Evolutionary conservation across 495 filamentous ascomycete species (phyloP), one percentile per base, ranked within the genome.

Genomic region (Delitschia confertaspora): DNA sequence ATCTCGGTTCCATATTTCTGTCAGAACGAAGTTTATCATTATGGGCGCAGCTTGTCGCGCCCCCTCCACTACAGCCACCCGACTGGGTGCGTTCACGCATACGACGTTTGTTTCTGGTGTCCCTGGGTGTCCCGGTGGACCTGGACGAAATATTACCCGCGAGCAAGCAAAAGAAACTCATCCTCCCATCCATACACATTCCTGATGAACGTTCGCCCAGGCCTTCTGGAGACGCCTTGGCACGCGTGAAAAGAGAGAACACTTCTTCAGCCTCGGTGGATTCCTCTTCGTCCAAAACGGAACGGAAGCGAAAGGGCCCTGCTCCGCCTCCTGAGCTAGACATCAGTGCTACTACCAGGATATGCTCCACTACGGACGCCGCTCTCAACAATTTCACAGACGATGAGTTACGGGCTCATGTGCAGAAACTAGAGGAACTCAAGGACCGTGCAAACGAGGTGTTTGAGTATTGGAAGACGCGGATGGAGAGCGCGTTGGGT

Each of bases 81-180:
- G 89, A 99, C 64, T 99, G 91, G 91, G 87, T 94, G 47, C 86
- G 93, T 43, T 94, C 85, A 35, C 87, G 89, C 38, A 96, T 95
- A 57, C 84, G 91, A 39, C 83, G 91, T 7, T 76, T 96, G 27
- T 99, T 99, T 64, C 77, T 99, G 24, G 91, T 99, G 27, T 93
- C 85, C 8, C 74, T 99, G 3, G 91, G 91, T 11, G 91, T 99
- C 1, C 91, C 91, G 4, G 82, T 99, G 34, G 91, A 99, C 53
- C 72, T 99, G 2, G 91, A 99, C 62, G 91, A 96, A 66, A 95
- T 96, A 47, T 74, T 96, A 14, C 91, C 91, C 2, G 85, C 88
- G 2, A 89, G 85, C 25, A 95, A 95, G 64, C 93, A 96, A 60
- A 96, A 96, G 72, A 95, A 96, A 56, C 80, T 99, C 18, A 73